Evolutionary conservation across 73 alveolate species (phyloP).

Genomic region (Paraurostyla sp.): DNA sequence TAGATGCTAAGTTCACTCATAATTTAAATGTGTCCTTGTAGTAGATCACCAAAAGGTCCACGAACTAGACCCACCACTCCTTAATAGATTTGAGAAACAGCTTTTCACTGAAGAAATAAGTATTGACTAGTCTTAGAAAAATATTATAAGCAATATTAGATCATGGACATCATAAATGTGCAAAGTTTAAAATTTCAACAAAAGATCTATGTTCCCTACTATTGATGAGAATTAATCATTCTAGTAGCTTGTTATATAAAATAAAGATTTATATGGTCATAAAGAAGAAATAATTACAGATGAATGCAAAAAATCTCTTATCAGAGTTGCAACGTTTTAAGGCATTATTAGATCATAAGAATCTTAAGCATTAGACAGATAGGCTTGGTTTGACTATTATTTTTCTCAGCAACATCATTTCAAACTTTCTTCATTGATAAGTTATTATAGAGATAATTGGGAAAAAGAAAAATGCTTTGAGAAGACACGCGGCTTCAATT

Average conservation of each 20-base stretch:
- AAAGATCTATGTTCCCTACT: conserved; percentile 45
- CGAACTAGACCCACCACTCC: conserved; percentile 67
- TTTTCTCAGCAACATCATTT: background rate
- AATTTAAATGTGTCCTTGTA: conserved; percentile 60
- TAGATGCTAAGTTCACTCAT: conserved; percentile 41
- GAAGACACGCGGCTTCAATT: conserved; percentile 21
- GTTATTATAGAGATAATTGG: background rate
- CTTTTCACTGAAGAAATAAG: conserved; percentile 24
- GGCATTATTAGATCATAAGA: conserved; percentile 2
- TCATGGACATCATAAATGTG: background rate
- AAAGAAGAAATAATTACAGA: background rate
- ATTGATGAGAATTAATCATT: conserved; percentile 47
- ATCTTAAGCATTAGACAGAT: background rate
- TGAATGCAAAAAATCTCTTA: conserved; percentile 20
- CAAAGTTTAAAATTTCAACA: background rate
- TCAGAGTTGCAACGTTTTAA: conserved; percentile 38
- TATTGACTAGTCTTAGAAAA: background rate
- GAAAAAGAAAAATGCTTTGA: background rate
- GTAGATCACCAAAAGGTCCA: conserved; percentile 33
- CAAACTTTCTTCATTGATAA: background rate
- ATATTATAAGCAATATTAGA: background rate
- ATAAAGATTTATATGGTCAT: conserved; percentile 40
- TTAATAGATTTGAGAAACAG: conserved; percentile 74
- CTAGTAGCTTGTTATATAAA: background rate
- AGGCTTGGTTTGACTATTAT: conserved; percentile 9